Percentiles rank a stretch among this genome's conserved stretches.
phyloP scores from a whole-genome alignment of 139 green algal genomes.

The Chlamydomonas eustigma region DNA sequence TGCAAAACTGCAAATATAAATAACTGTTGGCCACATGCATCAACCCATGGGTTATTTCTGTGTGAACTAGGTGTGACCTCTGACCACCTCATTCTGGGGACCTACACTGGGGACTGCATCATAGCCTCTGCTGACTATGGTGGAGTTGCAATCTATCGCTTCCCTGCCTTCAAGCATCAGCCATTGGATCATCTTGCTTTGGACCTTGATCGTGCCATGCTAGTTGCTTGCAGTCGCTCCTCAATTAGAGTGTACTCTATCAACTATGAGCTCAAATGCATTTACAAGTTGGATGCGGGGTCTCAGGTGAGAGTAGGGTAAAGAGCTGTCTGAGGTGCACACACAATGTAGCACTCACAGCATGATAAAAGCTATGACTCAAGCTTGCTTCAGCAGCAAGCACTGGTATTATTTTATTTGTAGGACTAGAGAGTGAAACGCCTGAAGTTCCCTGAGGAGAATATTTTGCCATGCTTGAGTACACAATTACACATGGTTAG shows the following conservation, averaged over 20 bases:
- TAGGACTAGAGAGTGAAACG: too few species aligned
- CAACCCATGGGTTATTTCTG: too few species aligned
- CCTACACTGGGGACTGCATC: constrained; percentile 26
- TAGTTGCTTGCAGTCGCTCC: neutral
- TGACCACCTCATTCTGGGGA: constrained; percentile 27
- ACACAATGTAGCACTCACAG: too few species aligned
- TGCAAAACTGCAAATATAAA: too few species aligned
- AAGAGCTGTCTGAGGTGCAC: too few species aligned
- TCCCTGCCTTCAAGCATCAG: constrained; percentile 38
- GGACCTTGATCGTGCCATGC: constrained; percentile 20
- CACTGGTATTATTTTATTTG: too few species aligned
- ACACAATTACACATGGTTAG: too few species aligned
- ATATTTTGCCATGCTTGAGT: too few species aligned
- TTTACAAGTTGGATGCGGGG: constrained; percentile 16
- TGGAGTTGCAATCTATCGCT: constrained; percentile 8
- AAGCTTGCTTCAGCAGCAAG: too few species aligned
- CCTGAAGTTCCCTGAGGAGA: too few species aligned
- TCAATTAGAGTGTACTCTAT: neutral
- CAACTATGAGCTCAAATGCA: constrained; percentile 16
- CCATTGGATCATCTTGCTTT: constrained; percentile 23
- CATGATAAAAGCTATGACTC: too few species aligned
- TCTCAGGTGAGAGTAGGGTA: constrained; percentile 2
- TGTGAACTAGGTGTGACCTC: neutral
- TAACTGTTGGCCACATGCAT: too few species aligned
- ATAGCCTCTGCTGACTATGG: constrained; percentile 3